Conservation (phyloP, 1,139 yeast genomes). For the Citeromyces hawaiiensis region DNA sequence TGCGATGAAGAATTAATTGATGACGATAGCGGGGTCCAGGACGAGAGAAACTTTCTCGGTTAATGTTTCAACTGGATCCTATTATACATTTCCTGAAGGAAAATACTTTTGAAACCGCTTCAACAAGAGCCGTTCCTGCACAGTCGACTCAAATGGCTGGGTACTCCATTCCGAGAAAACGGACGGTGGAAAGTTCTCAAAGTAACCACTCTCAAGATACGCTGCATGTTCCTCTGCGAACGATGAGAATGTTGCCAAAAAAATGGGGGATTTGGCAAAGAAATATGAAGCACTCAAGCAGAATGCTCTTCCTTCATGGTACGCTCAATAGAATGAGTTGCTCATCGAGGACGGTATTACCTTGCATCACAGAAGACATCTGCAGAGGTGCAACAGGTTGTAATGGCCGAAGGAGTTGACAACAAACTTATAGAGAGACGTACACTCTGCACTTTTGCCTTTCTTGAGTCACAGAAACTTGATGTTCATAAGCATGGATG, state of each 20-base stretch:
- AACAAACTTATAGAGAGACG: no score
- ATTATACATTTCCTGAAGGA: constrained; percentile 70
- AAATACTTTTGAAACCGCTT: constrained; percentile 71
- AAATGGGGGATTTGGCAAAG: constrained; percentile 51
- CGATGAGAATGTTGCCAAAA: constrained; percentile 64
- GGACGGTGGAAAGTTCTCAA: constrained; percentile 9
- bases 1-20: constrained; percentile 71
- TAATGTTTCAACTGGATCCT: constrained; percentile 87
- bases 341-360: no score
- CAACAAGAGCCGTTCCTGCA: constrained; percentile 74
- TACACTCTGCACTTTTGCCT: no score
- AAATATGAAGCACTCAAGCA: constrained; percentile 69
- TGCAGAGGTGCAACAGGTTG: no score
- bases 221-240: constrained; percentile 81
- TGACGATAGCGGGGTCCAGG: constrained; percentile 80
- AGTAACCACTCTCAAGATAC: constrained; percentile 49
- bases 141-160: constrained; percentile 50
- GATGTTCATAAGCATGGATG: no score
- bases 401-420: no score
- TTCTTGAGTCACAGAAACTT: no score
- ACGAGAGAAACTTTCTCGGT: constrained; percentile 68
- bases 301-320: constrained; percentile 96
- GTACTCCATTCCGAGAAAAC: constrained; percentile 16
- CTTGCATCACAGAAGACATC: no score
- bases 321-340: no score